Evolutionary conservation across 164 flowering plant genomes (phyloP).

Genomic region (Santalum album): DNA sequence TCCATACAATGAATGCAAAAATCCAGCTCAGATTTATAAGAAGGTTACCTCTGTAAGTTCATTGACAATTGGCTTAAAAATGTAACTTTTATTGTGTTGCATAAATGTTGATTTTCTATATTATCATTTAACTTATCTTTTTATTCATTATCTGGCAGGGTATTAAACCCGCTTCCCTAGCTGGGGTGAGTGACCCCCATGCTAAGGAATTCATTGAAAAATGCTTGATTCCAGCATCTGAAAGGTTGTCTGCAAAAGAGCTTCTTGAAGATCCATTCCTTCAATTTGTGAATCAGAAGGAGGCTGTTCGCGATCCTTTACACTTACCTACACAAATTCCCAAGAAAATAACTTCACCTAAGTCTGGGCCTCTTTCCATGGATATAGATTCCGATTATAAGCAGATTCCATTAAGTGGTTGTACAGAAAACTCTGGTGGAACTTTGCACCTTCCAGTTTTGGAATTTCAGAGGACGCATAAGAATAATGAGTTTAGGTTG

Average conservation of each 20-base stretch:
- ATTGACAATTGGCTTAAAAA: no score
- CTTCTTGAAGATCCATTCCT: constrained; percentile 68
- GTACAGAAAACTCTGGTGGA: constrained; percentile 18
- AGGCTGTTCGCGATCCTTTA: constrained; percentile 10
- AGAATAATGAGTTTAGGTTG: constrained; percentile 37
- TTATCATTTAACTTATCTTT: no score
- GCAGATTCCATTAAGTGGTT: constrained; percentile 21
- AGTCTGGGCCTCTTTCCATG: constrained; percentile 40
- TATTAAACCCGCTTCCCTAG: constrained; percentile 64
- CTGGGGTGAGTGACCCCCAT: constrained; percentile 52
- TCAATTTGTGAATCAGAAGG: constrained; percentile 22
- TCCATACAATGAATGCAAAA: constrained; percentile 21
- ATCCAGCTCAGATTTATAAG: constrained; percentile 24
- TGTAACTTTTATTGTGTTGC: no score
- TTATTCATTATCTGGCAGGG: constrained; percentile 38
- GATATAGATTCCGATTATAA: constrained; percentile 41
- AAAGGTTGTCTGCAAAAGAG: constrained; percentile 53
- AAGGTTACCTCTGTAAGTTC: constrained; percentile 14
- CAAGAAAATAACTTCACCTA: no score
- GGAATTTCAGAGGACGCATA: constrained; percentile 33
- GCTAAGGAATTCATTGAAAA: constrained; percentile 74
- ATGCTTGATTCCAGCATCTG: constrained; percentile 62
- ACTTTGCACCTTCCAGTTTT: constrained; percentile 16
- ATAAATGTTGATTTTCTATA: no score
- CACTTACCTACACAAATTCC: constrained; percentile 15